A percentile compares a stretch with the other conserved stretches of the same genome.
Conservation (phyloP, 176 grass and related monocot species). For the Lolium rigidum region DNA sequence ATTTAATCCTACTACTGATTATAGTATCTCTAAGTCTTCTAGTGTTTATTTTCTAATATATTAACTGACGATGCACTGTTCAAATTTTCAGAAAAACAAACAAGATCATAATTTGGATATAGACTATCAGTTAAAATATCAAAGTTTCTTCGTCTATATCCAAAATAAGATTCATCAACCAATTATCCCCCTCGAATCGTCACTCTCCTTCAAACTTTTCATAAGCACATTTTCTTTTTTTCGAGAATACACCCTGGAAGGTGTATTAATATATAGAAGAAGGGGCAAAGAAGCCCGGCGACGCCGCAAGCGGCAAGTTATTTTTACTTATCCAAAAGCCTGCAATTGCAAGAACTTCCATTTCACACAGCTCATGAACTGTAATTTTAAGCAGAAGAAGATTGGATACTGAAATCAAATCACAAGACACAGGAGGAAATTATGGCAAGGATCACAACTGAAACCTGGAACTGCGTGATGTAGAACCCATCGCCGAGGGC, state of each 20-base stretch:
- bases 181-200: background rate
- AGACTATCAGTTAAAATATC: background rate
- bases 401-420: background rate
- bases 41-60: background rate
- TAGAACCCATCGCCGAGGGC: conserved; percentile 60
- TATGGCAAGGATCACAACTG: conserved; percentile 8
- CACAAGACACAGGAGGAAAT: background rate
- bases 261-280: too few species aligned
- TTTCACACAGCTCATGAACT: background rate
- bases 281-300: too few species aligned
- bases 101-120: background rate
- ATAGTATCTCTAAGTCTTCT: background rate
- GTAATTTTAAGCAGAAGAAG: background rate
- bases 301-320: too few species aligned
- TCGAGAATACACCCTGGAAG: too few species aligned
- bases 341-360: background rate
- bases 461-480: conserved; percentile 64
- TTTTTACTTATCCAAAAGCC: background rate
- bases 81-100: background rate
- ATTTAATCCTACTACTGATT: background rate
- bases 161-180: background rate
- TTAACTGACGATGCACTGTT: background rate
- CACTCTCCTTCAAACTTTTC: background rate
- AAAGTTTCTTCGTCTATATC: background rate
- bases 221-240: background rate